Evolutionary conservation across 2,329 filamentous ascomycete genomes (phyloP), one percentile per base, ranked within the genome.

Genomic region (Byssoonygena ceratinophila): DNA sequence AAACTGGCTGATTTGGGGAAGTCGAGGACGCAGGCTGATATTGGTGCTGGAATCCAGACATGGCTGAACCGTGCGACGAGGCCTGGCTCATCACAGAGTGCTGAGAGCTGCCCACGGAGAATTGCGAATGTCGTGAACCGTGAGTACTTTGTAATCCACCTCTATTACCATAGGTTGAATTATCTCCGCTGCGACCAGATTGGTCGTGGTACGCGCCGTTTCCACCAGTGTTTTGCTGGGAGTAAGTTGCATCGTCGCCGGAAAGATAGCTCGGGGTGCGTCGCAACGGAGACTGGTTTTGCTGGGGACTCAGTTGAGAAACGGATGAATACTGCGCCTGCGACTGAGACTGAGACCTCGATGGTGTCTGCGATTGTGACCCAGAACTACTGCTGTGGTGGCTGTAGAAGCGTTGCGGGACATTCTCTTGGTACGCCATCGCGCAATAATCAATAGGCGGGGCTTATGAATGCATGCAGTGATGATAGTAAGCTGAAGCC

Each of bases 241-340:
- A 70, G 52, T 81, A 79, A 46, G 72, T 69, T 45, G 75, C 73
- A 65, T 91, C 85, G 66, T 92, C 87, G 58, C 84, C 85, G 59
- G 77, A 80, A 66, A 88, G 83, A 72, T 87, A 89, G 72, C 84
- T 91, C 46, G 80, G 77, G 58, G 80, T 77, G 59, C 85, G 76
- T 55, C 70, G 71, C 57, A 73, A 65, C 41, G 68, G 61, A 54
- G 66, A 66, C 46, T 69, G 66, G 51, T 63, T 68, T 53, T 70
- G 70, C 54, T 68, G 69, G 46, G 68, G 63, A 57, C 65, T 65
- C 25, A 55, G 66, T 48, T 69, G 66, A 53, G 70, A 72, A 39
- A 69, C 64, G 57, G 61, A 67, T 56, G 58, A 71, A 67, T 61
- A 75, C 71, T 58, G 52, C 45, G 55, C 56, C 31, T 58, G 57